Base-by-base conservation (phyloP, 371 early-diverging fungal species). In the Syncephalastrum contaminatum region DNA sequence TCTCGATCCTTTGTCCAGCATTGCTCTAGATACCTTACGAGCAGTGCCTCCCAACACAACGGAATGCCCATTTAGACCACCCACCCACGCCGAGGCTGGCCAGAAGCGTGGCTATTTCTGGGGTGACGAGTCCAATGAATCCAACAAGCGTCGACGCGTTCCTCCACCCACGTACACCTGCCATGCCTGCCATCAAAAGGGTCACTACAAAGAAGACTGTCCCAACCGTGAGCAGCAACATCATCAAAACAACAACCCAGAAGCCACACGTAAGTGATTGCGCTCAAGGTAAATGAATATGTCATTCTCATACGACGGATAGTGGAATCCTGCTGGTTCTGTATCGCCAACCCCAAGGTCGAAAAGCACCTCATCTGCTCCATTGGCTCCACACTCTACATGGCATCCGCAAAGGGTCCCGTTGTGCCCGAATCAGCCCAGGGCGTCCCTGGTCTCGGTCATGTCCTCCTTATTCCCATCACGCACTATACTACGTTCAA, bases 271-370 rank as follows among this genome's bases (percentile, higher is more conserved):
- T 30, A 30, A 30, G 12, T 30, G 2, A 8, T n/a, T n/a, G n/a
- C n/a, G n/a, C n/a, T n/a, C n/a, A n/a, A n/a, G n/a, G n/a, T n/a
- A n/a, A n/a, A n/a, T n/a, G n/a, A n/a, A n/a, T n/a, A n/a, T n/a
- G n/a, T 30, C n/a, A 16, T 39, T 16, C 39, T 51, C 39, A 36
- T 39, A 16, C 44, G 12, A 45, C 18, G 43, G 43, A 36, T 22
- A 74, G 70, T 71, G 50, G 62, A 67, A 27, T 72, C 84, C 1
- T 94, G 95, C 64, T 94, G 95, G 95, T 94, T 94, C 71, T 94
- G 95, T 62, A 71, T 92, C 39, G 76, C 89, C 6, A 91, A 90
- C 55, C 90, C 91, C 0, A 83, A 86, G 41, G 66, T 89, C 4
- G 89, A 87, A 54, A 88, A 88, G 67, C 92, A 93, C 60, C 66